Conservation (phyloP, 2,329 filamentous ascomycete genomes). For the Proliferodiscus dingleyae region DNA sequence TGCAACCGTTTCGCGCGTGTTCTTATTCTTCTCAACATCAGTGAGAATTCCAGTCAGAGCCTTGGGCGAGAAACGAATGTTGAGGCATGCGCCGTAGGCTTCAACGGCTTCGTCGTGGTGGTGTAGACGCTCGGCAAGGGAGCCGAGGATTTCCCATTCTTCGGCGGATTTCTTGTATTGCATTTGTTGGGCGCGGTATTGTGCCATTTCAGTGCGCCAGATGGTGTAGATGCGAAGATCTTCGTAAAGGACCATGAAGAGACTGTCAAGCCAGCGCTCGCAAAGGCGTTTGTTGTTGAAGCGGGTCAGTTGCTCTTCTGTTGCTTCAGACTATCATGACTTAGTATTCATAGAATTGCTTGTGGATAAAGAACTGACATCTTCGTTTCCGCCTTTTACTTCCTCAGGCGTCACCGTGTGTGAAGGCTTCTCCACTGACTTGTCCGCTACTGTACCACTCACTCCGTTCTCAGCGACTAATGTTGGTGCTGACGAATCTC, state of each 20-base stretch:
- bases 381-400: conserved; percentile 69
- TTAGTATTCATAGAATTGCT: conserved; percentile 22
- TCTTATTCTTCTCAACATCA: conserved; percentile 71
- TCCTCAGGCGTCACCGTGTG: conserved; percentile 74
- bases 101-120: conserved; percentile 88
- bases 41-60: conserved; percentile 81
- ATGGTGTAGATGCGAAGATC: conserved; percentile 98
- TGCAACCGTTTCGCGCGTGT: conserved; percentile 74
- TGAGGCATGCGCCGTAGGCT: conserved; percentile 83
- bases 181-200: conserved; percentile 87
- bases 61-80: conserved; percentile 87
- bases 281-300: conserved; percentile 97
- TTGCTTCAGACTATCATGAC: conserved; percentile 49
- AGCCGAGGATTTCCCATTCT: conserved; percentile 96
- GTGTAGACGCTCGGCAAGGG: conserved; percentile 86
- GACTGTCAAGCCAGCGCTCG: conserved; percentile 94
- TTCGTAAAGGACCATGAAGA: conserved; percentile 99
- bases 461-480: conserved; percentile 25
- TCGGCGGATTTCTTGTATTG: conserved; percentile 96
- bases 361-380: conserved; percentile 42
- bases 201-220: conserved; percentile 96
- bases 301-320: conserved; percentile 73
- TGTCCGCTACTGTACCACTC: conserved; percentile 15
- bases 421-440: conserved; percentile 68
- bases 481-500: conserved; percentile 23